Evolutionary conservation across 495 filamentous ascomycete genomes (phyloP), one percentile per base, ranked within the genome.

Genomic region (Aspergillus nanangensis): DNA sequence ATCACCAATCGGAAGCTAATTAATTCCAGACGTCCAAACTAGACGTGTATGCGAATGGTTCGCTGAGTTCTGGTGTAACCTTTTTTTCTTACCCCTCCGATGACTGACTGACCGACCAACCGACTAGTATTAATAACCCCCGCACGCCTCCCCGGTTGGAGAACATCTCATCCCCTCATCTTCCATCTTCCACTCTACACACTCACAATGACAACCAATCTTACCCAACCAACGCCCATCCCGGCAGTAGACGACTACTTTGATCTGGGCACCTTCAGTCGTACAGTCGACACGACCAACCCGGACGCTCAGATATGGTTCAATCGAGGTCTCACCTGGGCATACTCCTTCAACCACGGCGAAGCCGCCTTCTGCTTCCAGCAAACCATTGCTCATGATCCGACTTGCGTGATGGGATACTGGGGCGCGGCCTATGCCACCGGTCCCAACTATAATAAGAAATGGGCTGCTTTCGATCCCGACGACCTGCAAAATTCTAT

Each of bases 361-460:
- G 83, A 84, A 56, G 66, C 75, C 4, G 69, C 60, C 4, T 60
- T 58, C 43, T 87, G 83, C 60, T 86, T 84, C 48, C 63, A 79
- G 45, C 70, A 69, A 9, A 79, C 80, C 11, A 74, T 77, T 36
- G 63, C 64, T 0, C 37, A 63, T 34, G 82, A 86, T 44, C 52
- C 63, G 0, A 44, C 57, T 2, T 83, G 77, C 45, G 71, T 74
- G 7, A 77, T 86, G 60, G 81, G 81, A 13, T 76, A 81, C 38
- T 87, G 83, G 83, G 83, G 82, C 0, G 51, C 81, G 1, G 79
- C 83, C 0, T 87, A 76, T 50, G 61, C 74, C 7, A 53, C 82
- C 1, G 83, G 83, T 2, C 79, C 82, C 2, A 84, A 86, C 48
- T 87, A 87, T 59, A 86, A 87, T 58, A 84, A 84, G 58, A 75